Evolutionary conservation across 441 rosid genomes (phyloP).

Genomic region (Populus hybrid): DNA sequence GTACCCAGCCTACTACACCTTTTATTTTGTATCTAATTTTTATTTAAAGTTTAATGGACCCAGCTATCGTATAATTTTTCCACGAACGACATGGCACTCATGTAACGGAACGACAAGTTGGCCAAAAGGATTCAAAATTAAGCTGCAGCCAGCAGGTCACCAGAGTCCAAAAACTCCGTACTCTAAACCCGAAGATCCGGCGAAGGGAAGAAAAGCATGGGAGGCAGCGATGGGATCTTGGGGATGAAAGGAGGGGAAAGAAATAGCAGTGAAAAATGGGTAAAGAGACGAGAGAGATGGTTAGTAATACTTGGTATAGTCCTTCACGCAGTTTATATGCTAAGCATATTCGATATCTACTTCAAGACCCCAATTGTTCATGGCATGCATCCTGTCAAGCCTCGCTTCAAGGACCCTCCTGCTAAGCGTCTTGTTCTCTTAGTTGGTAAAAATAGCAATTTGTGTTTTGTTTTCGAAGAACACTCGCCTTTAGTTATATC

Average conservation of each 20-base stretch:
- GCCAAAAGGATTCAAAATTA: background rate
- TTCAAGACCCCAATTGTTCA: conserved; percentile 97
- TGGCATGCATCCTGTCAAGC: conserved; percentile 84
- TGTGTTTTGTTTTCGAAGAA: background rate
- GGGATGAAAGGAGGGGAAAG: conserved; percentile 36
- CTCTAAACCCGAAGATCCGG: background rate
- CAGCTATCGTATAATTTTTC: too few species aligned
- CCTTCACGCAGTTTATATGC: conserved; percentile 88
- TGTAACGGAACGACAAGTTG: background rate
- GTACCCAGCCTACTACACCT: too few species aligned
- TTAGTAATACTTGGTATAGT: conserved; percentile 76
- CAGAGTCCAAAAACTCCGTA: background rate
- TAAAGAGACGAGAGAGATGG: conserved; percentile 73
- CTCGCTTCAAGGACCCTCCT: conserved; percentile 75
- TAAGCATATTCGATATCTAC: conserved; percentile 94
- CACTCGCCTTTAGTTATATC: background rate
- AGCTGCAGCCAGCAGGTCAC: too few species aligned
- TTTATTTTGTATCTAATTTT: too few species aligned
- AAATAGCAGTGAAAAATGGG: conserved; percentile 41
- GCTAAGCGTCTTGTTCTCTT: conserved; percentile 91
- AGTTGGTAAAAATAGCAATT: conserved; percentile 40
- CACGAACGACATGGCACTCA: too few species aligned
- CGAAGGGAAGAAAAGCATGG: conserved; percentile 24
- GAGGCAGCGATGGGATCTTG: conserved; percentile 62
- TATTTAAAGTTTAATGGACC: too few species aligned